Evolutionary conservation across 768 basidiomycete species (phyloP).

Genomic region (Sarcomyxa edulis): DNA sequence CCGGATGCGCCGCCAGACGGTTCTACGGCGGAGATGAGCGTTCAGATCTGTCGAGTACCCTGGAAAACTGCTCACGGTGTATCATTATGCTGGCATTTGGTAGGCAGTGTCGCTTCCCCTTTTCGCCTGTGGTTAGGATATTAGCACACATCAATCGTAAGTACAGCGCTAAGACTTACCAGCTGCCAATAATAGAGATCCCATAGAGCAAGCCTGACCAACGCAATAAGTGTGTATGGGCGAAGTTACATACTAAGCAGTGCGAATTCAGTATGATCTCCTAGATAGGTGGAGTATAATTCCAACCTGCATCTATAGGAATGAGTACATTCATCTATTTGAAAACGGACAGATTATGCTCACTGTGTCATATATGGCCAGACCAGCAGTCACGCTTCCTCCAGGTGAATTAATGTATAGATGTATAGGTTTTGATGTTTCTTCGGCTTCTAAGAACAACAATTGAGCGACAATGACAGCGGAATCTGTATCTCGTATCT

Average conservation of each 20-base stretch:
- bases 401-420: slow-evolving; percentile 97
- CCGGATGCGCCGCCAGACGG: slow-evolving; percentile 95
- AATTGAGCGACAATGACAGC: slow-evolving; percentile 88
- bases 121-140: slow-evolving; percentile 39
- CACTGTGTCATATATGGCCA: slow-evolving; percentile 98
- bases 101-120: slow-evolving; percentile 86
- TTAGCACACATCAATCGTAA: background rate
- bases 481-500: slow-evolving; percentile 91
- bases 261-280: slow-evolving; percentile 4
- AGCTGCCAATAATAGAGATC: slow-evolving; percentile 85
- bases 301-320: slow-evolving; percentile 65
- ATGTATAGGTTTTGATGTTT: slow-evolving; percentile 90
- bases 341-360: slow-evolving; percentile 14
- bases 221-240: slow-evolving; percentile 97
- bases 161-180: slow-evolving; percentile 28
- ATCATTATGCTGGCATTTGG: slow-evolving; percentile 98
- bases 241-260: slow-evolving; percentile 76
- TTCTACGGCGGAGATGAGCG: slow-evolving; percentile 48
- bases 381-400: slow-evolving; percentile 90
- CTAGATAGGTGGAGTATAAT: background rate
- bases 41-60: slow-evolving; percentile 1
- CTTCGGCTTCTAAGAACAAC: slow-evolving; percentile 94
- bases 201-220: slow-evolving; percentile 96
- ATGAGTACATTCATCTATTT: no score
- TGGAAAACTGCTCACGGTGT: slow-evolving; percentile 65